These are phyloP conservation scores for Mycosphaerella sp. DNA, from an alignment of 2,329 filamentous ascomycete species.

Conservation along the genomic window DNA sequence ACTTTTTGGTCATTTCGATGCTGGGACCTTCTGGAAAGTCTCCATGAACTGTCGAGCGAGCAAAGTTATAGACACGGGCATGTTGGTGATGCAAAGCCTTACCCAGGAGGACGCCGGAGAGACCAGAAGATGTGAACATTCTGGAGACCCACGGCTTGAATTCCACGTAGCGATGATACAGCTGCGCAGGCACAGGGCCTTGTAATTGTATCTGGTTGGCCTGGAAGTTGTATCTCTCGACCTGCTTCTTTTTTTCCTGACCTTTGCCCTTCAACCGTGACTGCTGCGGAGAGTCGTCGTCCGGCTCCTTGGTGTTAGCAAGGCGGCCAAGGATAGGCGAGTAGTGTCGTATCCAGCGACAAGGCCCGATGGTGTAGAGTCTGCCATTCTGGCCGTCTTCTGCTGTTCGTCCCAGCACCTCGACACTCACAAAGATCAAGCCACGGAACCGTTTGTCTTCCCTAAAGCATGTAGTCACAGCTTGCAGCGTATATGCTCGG, in stretches of 20 bases:
- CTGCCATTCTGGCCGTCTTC: slow-evolving; percentile 53
- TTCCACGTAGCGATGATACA: slow-evolving; percentile 91
- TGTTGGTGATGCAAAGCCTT: slow-evolving; percentile 88
- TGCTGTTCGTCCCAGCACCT: slow-evolving; percentile 70
- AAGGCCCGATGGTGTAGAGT: slow-evolving; percentile 75
- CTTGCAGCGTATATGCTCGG: slow-evolving; percentile 71
- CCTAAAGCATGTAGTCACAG: slow-evolving; percentile 57
- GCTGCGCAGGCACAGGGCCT: slow-evolving; percentile 69
- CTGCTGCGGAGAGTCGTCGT: slow-evolving; percentile 34
- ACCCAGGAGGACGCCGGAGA: slow-evolving; percentile 74
- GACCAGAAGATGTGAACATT: slow-evolving; percentile 74
- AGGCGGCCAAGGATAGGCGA: slow-evolving; percentile 83
- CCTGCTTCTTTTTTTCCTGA: slow-evolving; percentile 38
- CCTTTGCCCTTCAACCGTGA: slow-evolving; percentile 1
- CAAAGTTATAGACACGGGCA: slow-evolving; percentile 80
- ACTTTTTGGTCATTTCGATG: slow-evolving; percentile 66
- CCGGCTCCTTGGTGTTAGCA: slow-evolving; percentile 56
- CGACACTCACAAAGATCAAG: slow-evolving; percentile 63
- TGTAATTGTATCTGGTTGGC: slow-evolving; percentile 83
- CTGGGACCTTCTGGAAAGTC: slow-evolving; percentile 55
- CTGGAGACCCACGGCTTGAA: slow-evolving; percentile 83
- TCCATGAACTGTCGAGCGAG: slow-evolving; percentile 67
- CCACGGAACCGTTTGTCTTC: slow-evolving; percentile 62
- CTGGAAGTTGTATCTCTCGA: slow-evolving; percentile 72
- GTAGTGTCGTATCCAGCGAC: slow-evolving; percentile 72